phyloP scores from a whole-genome alignment of 2,329 filamentous ascomycete species.

The Venturiaceae sp. region DNA sequence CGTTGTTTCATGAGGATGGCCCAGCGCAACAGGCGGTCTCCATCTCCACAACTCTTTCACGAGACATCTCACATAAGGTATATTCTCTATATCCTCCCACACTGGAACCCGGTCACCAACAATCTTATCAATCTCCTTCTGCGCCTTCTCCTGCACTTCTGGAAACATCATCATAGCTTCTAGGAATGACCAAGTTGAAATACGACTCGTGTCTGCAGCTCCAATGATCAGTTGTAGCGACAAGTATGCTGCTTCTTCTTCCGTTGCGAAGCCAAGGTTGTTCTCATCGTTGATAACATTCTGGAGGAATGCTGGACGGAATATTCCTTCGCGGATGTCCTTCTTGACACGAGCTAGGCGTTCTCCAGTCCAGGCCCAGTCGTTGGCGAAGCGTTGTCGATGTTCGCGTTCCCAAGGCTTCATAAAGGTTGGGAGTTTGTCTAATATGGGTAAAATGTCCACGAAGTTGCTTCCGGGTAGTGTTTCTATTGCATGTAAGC shows the following conservation, averaged over 20 bases:
- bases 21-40: too few relatives aligned
- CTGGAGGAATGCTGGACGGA: neutral
- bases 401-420: neutral
- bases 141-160: too few relatives aligned
- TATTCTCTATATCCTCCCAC: too few relatives aligned
- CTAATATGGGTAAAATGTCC: neutral
- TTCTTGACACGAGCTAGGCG: neutral
- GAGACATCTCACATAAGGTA: too few relatives aligned
- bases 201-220: conserved; percentile 8
- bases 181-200: conserved; percentile 4
- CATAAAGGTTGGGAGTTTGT: neutral
- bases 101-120: too few relatives aligned
- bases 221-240: conserved; percentile 9
- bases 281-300: conserved; percentile 8
- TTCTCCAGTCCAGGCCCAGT: neutral
- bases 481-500: too few relatives aligned
- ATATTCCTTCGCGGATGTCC: neutral
- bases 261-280: conserved; percentile 8
- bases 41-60: too few relatives aligned
- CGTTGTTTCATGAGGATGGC: too few relatives aligned
- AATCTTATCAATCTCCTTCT: too few relatives aligned
- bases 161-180: conserved; percentile 6
- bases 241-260: conserved; percentile 10
- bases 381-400: neutral
- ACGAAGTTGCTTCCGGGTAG: neutral